Conservation (phyloP, 805 yeast genomes). For the Debaryomyces hansenii region DNA sequence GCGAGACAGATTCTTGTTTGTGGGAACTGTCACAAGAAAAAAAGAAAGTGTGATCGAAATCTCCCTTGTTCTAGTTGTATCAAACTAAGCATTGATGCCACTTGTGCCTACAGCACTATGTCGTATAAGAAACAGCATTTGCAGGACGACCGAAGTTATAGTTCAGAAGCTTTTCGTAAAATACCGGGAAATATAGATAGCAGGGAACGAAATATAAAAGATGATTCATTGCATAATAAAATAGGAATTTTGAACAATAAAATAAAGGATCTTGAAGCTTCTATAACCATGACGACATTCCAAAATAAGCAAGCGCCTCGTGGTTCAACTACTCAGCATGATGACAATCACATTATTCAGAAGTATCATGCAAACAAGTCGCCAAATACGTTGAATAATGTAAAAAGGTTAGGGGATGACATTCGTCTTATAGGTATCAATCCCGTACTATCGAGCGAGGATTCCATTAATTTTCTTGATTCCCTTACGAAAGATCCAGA, state of each 20-base stretch:
- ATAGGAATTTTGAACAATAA: not conserved
- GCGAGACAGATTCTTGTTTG: slow-evolving; percentile 48
- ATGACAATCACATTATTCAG: no score
- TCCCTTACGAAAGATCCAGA: not conserved
- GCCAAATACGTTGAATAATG: no score
- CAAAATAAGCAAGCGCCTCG: not conserved
- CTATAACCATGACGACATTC: slow-evolving; percentile 4
- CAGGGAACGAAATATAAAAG: no score
- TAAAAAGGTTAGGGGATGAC: not conserved
- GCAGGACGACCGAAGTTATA: no score
- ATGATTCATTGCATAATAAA: not conserved
- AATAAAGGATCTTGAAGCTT: slow-evolving; percentile 6
- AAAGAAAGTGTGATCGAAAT: slow-evolving; percentile 43
- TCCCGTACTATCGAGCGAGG: slow-evolving; percentile 3
- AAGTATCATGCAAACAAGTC: no score
- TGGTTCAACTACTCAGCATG: not conserved
- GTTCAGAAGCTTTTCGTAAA: no score
- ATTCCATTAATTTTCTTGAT: slow-evolving; percentile 3
- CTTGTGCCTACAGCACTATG: slow-evolving; percentile 1
- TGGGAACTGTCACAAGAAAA: slow-evolving; percentile 46
- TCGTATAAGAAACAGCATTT: not conserved
- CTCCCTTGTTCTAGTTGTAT: slow-evolving; percentile 29
- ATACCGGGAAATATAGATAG: no score
- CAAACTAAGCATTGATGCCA: slow-evolving; percentile 4
- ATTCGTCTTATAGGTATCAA: not conserved